A percentile compares a stretch with the other conserved stretches of the same genome.
These are phyloP conservation scores for Panaeolus cyanescens DNA, from an alignment of 768 basidiomycete genomes.

Conservation along the genomic window DNA sequence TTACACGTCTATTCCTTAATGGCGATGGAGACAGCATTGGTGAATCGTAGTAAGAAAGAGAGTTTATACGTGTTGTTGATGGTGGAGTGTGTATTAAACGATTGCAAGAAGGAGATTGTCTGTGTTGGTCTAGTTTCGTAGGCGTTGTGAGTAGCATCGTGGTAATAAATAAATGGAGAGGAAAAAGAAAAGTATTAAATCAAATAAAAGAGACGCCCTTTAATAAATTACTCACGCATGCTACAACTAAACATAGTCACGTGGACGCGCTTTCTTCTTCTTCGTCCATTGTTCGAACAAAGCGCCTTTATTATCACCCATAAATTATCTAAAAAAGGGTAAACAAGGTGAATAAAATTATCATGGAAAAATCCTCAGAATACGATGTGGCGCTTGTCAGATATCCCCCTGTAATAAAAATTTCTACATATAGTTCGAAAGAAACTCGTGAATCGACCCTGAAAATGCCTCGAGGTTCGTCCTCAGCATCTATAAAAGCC, in stretches of 20 bases:
- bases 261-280: conserved; percentile 35
- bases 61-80: conserved; percentile 21
- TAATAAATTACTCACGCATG: neutral
- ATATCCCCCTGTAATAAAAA: too few species aligned
- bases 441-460: too few species aligned
- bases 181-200: conserved; percentile 6
- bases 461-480: too few species aligned
- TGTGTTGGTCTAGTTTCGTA: conserved; percentile 35
- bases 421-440: too few species aligned
- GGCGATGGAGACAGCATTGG: conserved; percentile 71
- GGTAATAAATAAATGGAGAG: conserved; percentile 20
- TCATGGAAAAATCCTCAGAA: too few species aligned
- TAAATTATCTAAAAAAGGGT: too few species aligned
- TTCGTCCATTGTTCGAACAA: neutral
- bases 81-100: neutral
- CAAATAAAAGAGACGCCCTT: neutral
- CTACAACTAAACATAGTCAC: conserved; percentile 38
- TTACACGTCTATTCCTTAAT: conserved; percentile 46
- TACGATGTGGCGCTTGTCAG: too few species aligned
- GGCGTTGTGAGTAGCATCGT: conserved; percentile 48
- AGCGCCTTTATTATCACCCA: neutral
- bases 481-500: too few species aligned
- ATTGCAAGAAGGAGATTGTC: conserved; percentile 30
- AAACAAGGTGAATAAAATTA: too few species aligned
- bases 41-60: conserved; percentile 47